A percentile compares a stretch with the other conserved stretches of the same genome.
Conservation (phyloP, 2,329 filamentous ascomycete species). For the Ustulina deusta region DNA sequence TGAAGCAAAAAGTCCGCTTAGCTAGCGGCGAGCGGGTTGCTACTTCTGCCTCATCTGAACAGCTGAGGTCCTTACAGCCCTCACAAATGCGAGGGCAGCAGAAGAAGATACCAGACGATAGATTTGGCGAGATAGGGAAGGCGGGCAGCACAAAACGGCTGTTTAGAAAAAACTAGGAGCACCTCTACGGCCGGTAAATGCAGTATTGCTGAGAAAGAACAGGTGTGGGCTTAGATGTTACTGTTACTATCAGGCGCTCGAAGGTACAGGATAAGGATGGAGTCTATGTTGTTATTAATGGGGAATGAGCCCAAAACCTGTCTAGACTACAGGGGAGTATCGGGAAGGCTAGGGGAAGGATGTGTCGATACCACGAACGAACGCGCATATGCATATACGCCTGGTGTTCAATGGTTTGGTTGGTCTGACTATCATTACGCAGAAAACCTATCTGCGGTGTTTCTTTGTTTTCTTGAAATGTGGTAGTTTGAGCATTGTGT, state of each 20-base stretch:
- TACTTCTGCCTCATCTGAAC: constrained; percentile 42
- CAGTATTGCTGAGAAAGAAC: constrained; percentile 8
- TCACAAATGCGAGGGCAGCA: constrained; percentile 34
- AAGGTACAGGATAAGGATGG: constrained; percentile 29
- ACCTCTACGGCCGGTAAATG: constrained; percentile 42
- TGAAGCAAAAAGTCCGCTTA: constrained; percentile 81
- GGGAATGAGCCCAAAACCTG: constrained; percentile 1
- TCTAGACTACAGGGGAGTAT: constrained; percentile 17
- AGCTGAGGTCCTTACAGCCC: constrained; percentile 30
- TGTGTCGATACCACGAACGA: constrained; percentile 33
- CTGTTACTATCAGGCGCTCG: constrained; percentile 28
- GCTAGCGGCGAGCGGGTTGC: constrained; percentile 70
- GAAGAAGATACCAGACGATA: constrained; percentile 49
- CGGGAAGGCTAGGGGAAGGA: constrained; percentile 18
- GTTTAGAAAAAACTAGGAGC: constrained; percentile 64
- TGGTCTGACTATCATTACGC: constrained; percentile 26
- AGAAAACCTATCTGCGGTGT: constrained; percentile 31
- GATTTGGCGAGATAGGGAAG: constrained; percentile 78
- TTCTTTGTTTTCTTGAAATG: constrained; percentile 25
- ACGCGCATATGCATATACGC: constrained; percentile 40
- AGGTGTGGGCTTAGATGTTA: constrained; percentile 10
- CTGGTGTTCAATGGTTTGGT: constrained; percentile 36
- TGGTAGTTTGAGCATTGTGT: constrained; percentile 27
- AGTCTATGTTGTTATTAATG: constrained; percentile 24
- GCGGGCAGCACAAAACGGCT: constrained; percentile 79